Conservation (phyloP, 495 filamentous ascomycete species). For the Cercophora newfieldiana region DNA sequence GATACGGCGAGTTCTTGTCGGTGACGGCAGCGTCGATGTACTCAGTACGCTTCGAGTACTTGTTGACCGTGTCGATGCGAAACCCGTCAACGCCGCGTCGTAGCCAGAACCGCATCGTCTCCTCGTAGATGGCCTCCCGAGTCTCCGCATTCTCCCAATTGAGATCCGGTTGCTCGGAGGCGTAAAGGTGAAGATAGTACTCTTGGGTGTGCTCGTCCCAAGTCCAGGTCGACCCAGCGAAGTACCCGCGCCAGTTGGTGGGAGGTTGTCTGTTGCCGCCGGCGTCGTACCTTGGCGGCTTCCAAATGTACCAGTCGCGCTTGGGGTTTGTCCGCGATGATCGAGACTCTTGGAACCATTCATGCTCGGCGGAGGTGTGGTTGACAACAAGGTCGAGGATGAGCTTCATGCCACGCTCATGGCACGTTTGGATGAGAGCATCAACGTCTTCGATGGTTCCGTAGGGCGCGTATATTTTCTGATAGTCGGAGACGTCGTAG, state of each 20-base stretch:
- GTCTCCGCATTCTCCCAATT: slow-evolving; percentile 70
- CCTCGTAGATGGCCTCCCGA: slow-evolving; percentile 63
- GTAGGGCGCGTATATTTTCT: slow-evolving; percentile 58
- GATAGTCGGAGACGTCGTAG: slow-evolving; percentile 71
- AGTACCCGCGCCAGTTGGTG: slow-evolving; percentile 66
- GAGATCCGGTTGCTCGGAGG: slow-evolving; percentile 66
- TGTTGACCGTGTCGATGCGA: slow-evolving; percentile 68
- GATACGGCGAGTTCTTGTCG: slow-evolving; percentile 37
- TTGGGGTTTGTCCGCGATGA: slow-evolving; percentile 61
- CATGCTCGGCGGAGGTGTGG: slow-evolving; percentile 71
- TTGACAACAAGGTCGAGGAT: slow-evolving; percentile 77
- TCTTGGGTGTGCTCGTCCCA: slow-evolving; percentile 64
- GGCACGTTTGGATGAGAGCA: slow-evolving; percentile 52
- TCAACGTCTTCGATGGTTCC: slow-evolving; percentile 69
- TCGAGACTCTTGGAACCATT: slow-evolving; percentile 71
- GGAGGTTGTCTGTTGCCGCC: slow-evolving; percentile 65
- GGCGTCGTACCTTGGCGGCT: slow-evolving; percentile 55
- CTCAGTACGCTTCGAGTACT: slow-evolving; percentile 59
- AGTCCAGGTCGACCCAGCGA: slow-evolving; percentile 61
- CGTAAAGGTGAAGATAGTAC: slow-evolving; percentile 72
- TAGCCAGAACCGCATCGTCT: slow-evolving; percentile 70
- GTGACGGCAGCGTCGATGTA: slow-evolving; percentile 63
- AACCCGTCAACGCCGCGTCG: slow-evolving; percentile 68
- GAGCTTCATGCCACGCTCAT: slow-evolving; percentile 68
- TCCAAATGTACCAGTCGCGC: slow-evolving; percentile 73